A percentile compares a stretch with the other conserved stretches of the same genome.
phyloP scores from a whole-genome alignment of 2,329 filamentous ascomycete species.

The Thielaviopsis ethacetica region DNA sequence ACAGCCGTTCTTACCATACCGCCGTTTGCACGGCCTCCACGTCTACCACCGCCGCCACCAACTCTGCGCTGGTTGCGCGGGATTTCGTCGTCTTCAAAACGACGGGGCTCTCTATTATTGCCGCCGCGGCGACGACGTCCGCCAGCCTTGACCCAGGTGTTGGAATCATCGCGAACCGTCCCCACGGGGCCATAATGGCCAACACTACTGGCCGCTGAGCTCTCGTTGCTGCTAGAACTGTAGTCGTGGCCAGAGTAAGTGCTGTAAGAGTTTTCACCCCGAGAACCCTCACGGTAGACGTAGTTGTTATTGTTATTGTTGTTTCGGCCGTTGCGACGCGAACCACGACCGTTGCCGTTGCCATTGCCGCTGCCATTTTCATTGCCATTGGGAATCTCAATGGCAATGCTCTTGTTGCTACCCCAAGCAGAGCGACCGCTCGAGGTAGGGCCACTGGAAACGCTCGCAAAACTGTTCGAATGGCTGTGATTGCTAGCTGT shows the following conservation, averaged over 20 bases:
- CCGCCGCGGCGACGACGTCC: background rate
- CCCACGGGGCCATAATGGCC: background rate
- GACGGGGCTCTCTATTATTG: background rate
- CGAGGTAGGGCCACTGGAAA: background rate
- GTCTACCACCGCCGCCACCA: background rate
- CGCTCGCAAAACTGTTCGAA: background rate
- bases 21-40: background rate
- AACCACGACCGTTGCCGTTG: background rate
- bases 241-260: background rate
- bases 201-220: background rate
- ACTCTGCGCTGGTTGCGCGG: background rate
- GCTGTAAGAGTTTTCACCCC: background rate
- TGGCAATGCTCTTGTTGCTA: background rate
- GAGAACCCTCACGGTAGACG: background rate
- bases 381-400: background rate
- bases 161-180: background rate
- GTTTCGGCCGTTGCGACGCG: background rate
- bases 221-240: background rate
- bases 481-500: conserved; percentile 4
- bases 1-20: conserved; percentile 1
- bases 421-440: background rate
- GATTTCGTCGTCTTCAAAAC: background rate
- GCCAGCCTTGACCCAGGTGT: background rate
- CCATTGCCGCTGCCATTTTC: background rate
- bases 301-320: background rate